Percentiles rank a stretch among this genome's conserved stretches.
Conservation (phyloP, 1,139 yeast species). For the Schwanniomyces etchellsii region DNA sequence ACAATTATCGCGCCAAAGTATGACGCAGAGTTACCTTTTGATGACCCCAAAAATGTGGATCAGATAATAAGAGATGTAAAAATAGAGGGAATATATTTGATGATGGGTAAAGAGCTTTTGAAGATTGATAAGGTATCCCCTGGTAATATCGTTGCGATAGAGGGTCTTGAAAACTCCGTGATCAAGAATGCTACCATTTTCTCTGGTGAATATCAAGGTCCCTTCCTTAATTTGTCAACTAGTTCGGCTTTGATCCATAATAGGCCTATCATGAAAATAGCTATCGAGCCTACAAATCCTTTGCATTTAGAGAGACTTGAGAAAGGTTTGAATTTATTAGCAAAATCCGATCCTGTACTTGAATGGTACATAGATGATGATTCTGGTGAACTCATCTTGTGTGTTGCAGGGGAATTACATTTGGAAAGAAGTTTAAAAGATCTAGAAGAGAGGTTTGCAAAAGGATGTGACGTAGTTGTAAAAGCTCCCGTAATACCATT, state of each 20-base stretch:
- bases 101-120: constrained; percentile 91
- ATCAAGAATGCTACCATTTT: constrained; percentile 84
- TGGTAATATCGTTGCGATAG: constrained; percentile 92
- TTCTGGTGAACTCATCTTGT: constrained; percentile 84
- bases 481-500: constrained; percentile 96
- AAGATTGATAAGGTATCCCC: constrained; percentile 81
- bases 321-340: constrained; percentile 69
- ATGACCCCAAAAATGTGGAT: constrained; percentile 29
- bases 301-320: constrained; percentile 71
- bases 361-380: constrained; percentile 77
- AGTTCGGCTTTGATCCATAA: constrained; percentile 53
- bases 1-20: constrained; percentile 82
- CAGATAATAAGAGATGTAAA: constrained; percentile 44
- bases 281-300: constrained; percentile 89
- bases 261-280: constrained; percentile 86
- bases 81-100: constrained; percentile 65
- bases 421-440: constrained; percentile 88
- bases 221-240: constrained; percentile 66
- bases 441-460: constrained; percentile 82
- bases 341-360: constrained; percentile 91
- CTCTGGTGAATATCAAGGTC: constrained; percentile 38
- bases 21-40: constrained; percentile 62
- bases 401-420: constrained; percentile 96
- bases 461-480: constrained; percentile 72
- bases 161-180: constrained; percentile 78